A percentile compares a stretch with the other conserved stretches of the same genome.
Conservation (phyloP, 345 rosid species). For the Reutealis trisperma region DNA sequence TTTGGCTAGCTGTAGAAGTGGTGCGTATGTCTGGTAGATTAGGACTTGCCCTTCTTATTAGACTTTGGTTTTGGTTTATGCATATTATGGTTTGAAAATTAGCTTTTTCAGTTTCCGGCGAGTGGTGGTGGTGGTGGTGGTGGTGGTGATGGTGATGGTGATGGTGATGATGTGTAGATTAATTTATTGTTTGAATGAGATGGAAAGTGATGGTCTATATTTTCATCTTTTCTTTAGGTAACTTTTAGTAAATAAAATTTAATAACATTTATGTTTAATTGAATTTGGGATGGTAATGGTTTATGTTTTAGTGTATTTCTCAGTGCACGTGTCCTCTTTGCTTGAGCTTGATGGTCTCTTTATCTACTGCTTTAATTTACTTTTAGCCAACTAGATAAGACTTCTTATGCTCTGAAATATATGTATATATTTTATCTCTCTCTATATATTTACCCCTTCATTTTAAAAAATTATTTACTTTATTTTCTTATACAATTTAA, state of each 20-base stretch:
- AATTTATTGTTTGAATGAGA: conserved; percentile 10
- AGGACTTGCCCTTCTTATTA: conserved; percentile 10
- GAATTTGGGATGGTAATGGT: not conserved
- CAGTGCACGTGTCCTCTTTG: conserved; percentile 7
- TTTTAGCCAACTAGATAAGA: not conserved
- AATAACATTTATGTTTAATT: not conserved
- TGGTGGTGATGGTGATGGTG: not conserved
- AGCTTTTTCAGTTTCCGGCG: not conserved
- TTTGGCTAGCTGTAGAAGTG: not conserved
- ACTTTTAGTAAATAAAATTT: not conserved
- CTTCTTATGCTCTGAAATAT: not conserved
- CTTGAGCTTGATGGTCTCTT: conserved; percentile 5
- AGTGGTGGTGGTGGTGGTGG: conserved; percentile 5
- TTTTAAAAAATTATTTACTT: too few relatives aligned
- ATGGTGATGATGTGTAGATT: not conserved
- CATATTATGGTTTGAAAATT: not conserved
- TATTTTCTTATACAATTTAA: too few relatives aligned
- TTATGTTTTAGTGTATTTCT: not conserved
- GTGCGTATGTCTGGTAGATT: not conserved
- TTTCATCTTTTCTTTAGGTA: not conserved
- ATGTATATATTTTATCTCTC: too few relatives aligned
- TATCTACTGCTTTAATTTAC: not conserved
- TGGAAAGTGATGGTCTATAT: conserved; percentile 18
- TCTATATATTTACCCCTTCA: too few relatives aligned
- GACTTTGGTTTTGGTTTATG: not conserved